Conservation (phyloP, 352 stramenopile species). For the Phytopythium aichiense region DNA sequence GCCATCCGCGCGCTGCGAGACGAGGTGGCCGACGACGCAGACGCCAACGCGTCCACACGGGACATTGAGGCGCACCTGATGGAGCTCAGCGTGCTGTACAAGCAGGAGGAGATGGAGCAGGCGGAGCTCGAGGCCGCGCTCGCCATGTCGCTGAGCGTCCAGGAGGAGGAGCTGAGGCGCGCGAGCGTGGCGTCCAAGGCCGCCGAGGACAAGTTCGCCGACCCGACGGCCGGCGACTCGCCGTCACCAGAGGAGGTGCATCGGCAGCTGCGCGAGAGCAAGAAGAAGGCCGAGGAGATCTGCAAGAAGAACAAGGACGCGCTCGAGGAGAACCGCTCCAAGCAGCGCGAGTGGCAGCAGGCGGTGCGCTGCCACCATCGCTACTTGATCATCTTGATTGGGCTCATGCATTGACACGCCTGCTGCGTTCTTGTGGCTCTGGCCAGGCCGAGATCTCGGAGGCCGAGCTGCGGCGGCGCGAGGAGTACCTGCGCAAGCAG, state of each 20-base stretch:
- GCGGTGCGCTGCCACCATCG: constrained; percentile 7
- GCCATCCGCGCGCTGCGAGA: constrained; percentile 78
- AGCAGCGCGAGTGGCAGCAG: constrained; percentile 63
- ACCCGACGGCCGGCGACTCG: constrained; percentile 12
- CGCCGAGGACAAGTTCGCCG: constrained; percentile 62
- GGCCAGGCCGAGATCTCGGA: constrained; percentile 58
- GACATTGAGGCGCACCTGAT: constrained; percentile 68
- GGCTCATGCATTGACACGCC: neutral
- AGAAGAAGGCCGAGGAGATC: constrained; percentile 69
- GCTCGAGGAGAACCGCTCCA: constrained; percentile 63
- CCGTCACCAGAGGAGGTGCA: constrained; percentile 52
- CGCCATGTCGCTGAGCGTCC: constrained; percentile 71
- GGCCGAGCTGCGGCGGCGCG: constrained; percentile 63
- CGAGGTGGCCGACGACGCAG: constrained; percentile 30
- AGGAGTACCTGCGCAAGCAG: constrained; percentile 71
- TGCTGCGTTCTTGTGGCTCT: neutral
- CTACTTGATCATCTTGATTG: neutral
- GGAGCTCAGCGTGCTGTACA: constrained; percentile 84
- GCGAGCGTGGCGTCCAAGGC: constrained; percentile 46
- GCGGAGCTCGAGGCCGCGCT: constrained; percentile 73
- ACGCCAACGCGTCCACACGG: constrained; percentile 18
- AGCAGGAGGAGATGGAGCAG: constrained; percentile 85
- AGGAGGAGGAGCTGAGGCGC: constrained; percentile 62
- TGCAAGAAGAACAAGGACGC: constrained; percentile 72
- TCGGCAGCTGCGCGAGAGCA: constrained; percentile 54